Evolutionary conservation across 2,329 filamentous ascomycete species (phyloP).

Genomic region (Ophiostoma pallidulum): DNA sequence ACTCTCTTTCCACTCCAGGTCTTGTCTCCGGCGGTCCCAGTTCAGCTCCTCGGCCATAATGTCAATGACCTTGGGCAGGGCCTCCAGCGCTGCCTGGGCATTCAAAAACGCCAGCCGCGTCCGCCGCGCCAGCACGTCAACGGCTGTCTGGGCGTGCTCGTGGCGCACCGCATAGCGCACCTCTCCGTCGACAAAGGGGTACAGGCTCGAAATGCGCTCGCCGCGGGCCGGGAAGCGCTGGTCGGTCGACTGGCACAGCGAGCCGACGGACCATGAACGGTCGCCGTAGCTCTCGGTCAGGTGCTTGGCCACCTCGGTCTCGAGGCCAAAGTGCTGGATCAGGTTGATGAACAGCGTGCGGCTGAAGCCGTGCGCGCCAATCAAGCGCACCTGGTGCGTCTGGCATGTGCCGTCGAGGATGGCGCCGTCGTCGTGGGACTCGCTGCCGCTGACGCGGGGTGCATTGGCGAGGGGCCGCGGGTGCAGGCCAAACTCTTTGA

Average conservation of each 20-base stretch:
- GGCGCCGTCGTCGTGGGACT: conserved; percentile 60
- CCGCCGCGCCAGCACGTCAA: conserved; percentile 76
- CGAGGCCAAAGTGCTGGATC: conserved; percentile 86
- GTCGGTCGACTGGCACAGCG: conserved; percentile 69
- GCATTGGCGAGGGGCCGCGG: conserved; percentile 37
- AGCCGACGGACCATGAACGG: conserved; percentile 81
- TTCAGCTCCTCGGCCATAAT: conserved; percentile 77
- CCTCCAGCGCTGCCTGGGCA: conserved; percentile 80
- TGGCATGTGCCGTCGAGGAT: conserved; percentile 63
- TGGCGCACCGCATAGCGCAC: conserved; percentile 78
- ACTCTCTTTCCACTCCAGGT: conserved; percentile 68
- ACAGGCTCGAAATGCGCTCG: conserved; percentile 67
- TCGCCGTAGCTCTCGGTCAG: conserved; percentile 83
- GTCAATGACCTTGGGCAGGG: conserved; percentile 76
- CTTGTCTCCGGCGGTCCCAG: conserved; percentile 65
- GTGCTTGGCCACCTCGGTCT: conserved; percentile 90
- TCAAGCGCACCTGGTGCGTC: conserved; percentile 61
- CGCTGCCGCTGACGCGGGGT: conserved; percentile 58
- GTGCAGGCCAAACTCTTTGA: conserved; percentile 53
- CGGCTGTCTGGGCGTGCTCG: conserved; percentile 85
- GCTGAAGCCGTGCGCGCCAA: conserved; percentile 70
- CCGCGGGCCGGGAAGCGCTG: conserved; percentile 75
- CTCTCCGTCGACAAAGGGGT: conserved; percentile 88
- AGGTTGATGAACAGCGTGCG: conserved; percentile 89
- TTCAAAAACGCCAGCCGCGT: conserved; percentile 85